Conservation (phyloP, 1,139 yeast genomes). For the Scheffersomyces parashehatae region DNA sequence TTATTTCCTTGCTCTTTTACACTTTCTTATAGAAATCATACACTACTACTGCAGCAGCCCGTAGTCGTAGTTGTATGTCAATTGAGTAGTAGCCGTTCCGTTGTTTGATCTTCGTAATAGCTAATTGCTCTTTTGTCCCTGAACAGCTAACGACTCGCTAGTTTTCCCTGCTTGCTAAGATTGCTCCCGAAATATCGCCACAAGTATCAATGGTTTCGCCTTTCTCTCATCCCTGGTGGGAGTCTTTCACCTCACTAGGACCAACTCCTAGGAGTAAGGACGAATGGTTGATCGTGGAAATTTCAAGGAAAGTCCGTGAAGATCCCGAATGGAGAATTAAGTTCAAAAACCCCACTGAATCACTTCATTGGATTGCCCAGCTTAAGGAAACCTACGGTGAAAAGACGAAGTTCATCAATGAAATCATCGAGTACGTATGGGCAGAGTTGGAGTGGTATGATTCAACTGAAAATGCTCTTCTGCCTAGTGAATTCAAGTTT, state of each 20-base stretch:
- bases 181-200: background rate
- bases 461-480: constrained; percentile 9
- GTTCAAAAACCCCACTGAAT: constrained; percentile 23
- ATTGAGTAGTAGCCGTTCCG: too few species aligned
- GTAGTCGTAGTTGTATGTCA: too few species aligned
- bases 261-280: constrained; percentile 7
- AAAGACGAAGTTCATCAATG: constrained; percentile 11
- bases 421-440: constrained; percentile 21
- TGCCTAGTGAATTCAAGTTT: constrained; percentile 6
- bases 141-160: too few species aligned
- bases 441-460: constrained; percentile 29
- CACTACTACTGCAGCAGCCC: too few species aligned
- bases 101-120: too few species aligned
- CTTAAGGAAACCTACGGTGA: constrained; percentile 13
- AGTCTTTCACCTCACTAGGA: background rate
- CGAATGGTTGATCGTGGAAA: constrained; percentile 26
- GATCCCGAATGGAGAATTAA: constrained; percentile 34
- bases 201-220: background rate
- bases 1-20: too few species aligned
- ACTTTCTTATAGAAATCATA: too few species aligned
- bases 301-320: constrained; percentile 24
- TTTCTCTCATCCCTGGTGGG: background rate
- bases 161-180: background rate
- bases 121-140: too few species aligned
- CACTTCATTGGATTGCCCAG: constrained; percentile 30